Percentiles rank a stretch among this genome's conserved stretches.
Conservation (phyloP, 495 filamentous ascomycete genomes). For the Aspergillus bridgeri region DNA sequence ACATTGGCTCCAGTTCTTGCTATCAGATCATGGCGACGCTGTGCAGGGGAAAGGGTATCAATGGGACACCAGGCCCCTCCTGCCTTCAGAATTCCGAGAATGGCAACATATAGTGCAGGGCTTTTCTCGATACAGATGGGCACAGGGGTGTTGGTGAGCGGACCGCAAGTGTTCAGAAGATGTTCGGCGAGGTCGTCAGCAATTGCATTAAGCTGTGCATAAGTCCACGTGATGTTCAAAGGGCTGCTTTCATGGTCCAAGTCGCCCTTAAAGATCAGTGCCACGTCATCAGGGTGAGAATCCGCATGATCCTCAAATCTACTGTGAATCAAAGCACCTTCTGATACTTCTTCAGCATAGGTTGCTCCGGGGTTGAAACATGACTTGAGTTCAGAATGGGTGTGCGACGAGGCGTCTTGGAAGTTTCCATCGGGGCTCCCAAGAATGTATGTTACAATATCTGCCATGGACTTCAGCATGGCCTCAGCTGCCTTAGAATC, state of each 20-base stretch:
- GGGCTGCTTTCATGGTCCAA: constrained; percentile 18
- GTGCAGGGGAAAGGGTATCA: constrained; percentile 32
- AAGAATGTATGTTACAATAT: constrained; percentile 24
- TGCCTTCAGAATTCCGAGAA: constrained; percentile 75
- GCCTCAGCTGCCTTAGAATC: constrained; percentile 19
- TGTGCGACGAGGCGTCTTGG: constrained; percentile 10
- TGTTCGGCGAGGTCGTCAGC: constrained; percentile 25
- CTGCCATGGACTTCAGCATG: constrained; percentile 27
- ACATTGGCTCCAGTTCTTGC: constrained; percentile 24
- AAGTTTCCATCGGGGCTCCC: constrained; percentile 18
- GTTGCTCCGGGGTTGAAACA: constrained; percentile 16
- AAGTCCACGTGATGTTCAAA: constrained; percentile 26
- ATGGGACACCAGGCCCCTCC: constrained; percentile 39
- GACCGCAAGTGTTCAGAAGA: constrained; percentile 19
- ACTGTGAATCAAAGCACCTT: constrained; percentile 19
- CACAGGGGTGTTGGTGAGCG: constrained; percentile 47
- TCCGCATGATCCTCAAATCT: constrained; percentile 28
- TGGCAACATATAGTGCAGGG: constrained; percentile 71
- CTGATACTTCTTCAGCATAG: constrained; percentile 7
- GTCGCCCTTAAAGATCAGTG: constrained; percentile 27
- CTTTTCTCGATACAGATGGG: constrained; percentile 79
- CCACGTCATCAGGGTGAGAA: constrained; percentile 18
- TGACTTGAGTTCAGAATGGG: constrained; percentile 18
- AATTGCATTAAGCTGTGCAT: constrained; percentile 27
- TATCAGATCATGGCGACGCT: constrained; percentile 35